phyloP scores from a whole-genome alignment of 192 early-diverging fungal species.

The Backusella mclennaniae region DNA sequence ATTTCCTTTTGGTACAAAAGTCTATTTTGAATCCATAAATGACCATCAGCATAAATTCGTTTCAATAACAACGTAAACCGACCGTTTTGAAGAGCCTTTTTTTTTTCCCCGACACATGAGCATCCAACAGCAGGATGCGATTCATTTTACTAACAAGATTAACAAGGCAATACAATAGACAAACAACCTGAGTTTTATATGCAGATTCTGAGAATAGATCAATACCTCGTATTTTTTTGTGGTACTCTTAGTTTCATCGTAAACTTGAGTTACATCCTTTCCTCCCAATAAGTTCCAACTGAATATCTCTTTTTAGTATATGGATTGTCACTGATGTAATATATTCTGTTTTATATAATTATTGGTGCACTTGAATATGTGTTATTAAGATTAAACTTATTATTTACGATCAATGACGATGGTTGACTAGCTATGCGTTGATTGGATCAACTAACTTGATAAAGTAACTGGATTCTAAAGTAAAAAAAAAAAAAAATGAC shows the following conservation, averaged over 20 bases:
- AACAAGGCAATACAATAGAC: no score
- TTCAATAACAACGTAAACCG: no score
- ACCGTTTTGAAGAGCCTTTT: no score
- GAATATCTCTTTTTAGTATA: not conserved
- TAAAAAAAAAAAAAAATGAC: not conserved
- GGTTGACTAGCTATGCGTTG: not conserved
- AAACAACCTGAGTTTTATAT: no score
- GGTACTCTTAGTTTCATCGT: not conserved
- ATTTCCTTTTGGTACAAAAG: no score
- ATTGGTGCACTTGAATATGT: not conserved
- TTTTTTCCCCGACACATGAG: no score
- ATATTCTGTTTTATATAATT: not conserved
- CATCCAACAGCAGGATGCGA: no score
- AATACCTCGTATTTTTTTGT: no score
- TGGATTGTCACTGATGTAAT: not conserved
- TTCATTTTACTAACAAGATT: no score
- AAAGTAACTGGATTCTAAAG: not conserved
- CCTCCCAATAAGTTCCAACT: not conserved
- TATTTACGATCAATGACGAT: not conserved
- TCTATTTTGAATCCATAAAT: no score
- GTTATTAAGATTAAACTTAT: not conserved
- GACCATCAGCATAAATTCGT: no score
- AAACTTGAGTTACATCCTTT: not conserved
- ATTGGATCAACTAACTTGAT: not conserved
- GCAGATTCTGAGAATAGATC: no score